These are phyloP conservation scores for Penicillium salamii DNA, from an alignment of 495 filamentous ascomycete genomes.

Conservation along the genomic window DNA sequence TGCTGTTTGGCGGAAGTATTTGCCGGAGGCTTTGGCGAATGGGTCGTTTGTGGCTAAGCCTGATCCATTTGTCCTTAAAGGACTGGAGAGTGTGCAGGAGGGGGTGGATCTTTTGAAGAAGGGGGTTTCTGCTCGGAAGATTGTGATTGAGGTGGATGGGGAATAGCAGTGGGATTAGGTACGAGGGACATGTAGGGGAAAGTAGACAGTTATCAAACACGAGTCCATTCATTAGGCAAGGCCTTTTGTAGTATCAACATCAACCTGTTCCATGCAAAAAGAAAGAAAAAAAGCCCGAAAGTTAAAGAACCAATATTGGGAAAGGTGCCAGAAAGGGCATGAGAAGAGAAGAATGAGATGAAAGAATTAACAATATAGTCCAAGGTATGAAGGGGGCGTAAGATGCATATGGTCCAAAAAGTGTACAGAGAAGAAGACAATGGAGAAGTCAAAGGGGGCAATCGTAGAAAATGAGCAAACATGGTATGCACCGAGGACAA, in stretches of 20 bases:
- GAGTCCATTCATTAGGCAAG: neutral
- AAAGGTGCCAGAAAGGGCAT: neutral
- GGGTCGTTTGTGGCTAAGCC: conserved; percentile 31
- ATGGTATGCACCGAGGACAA: no score
- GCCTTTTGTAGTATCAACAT: neutral
- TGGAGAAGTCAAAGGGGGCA: no score
- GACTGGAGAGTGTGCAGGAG: conserved; percentile 38
- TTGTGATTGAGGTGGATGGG: conserved; percentile 32
- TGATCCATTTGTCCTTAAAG: conserved; percentile 32
- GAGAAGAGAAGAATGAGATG: no score
- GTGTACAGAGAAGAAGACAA: conserved; percentile 28
- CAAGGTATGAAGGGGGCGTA: conserved; percentile 12
- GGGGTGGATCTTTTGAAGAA: conserved; percentile 32
- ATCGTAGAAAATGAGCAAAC: no score
- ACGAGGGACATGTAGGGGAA: no score
- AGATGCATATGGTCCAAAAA: conserved; percentile 18
- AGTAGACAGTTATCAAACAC: neutral
- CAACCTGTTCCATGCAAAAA: conserved; percentile 15
- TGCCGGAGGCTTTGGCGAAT: conserved; percentile 29
- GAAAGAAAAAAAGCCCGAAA: conserved; percentile 2
- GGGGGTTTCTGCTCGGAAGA: conserved; percentile 43
- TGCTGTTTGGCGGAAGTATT: conserved; percentile 28
- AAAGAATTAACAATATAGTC: neutral
- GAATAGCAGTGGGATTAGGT: neutral
- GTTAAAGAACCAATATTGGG: neutral